Evolutionary conservation across 192 early-diverging fungal genomes (phyloP).

Genomic region (Mortierella hygrophila): DNA sequence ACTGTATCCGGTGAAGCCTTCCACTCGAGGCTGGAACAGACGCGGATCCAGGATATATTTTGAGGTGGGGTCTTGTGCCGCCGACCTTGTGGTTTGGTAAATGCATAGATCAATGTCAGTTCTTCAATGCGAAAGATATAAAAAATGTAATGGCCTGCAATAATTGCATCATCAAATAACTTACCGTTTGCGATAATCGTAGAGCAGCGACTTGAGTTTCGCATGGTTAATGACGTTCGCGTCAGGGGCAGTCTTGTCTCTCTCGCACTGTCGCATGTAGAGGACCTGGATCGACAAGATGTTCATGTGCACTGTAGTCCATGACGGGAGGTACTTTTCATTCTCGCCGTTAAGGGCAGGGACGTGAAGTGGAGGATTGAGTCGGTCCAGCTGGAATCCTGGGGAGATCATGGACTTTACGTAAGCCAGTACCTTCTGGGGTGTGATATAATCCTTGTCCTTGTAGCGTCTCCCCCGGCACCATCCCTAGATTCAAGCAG

Average conservation of each 20-base stretch:
- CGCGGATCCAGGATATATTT: background rate
- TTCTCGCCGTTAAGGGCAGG: background rate
- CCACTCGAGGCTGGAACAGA: background rate
- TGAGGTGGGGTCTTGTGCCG: background rate
- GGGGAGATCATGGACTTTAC: constrained; percentile 6
- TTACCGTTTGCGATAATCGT: background rate
- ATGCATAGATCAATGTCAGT: background rate
- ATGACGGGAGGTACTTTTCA: background rate
- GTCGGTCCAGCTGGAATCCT: background rate
- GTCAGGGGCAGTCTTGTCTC: background rate
- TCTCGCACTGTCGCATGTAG: background rate
- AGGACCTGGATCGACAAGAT: constrained; percentile 3
- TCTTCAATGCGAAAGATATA: background rate
- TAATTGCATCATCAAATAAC: background rate
- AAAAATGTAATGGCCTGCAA: background rate
- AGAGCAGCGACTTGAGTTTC: background rate
- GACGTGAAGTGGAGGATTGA: background rate
- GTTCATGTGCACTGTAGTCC: constrained; percentile 4
- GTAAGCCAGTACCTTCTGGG: background rate
- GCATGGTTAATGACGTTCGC: background rate
- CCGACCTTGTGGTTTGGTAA: background rate
- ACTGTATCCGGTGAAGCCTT: background rate
- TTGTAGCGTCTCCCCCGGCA: constrained; percentile 2
- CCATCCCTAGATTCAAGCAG: background rate
- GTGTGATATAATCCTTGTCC: background rate